These are phyloP conservation scores for Stipa capillata DNA, from an alignment of 176 grass and related monocot species.

Conservation along the genomic window DNA sequence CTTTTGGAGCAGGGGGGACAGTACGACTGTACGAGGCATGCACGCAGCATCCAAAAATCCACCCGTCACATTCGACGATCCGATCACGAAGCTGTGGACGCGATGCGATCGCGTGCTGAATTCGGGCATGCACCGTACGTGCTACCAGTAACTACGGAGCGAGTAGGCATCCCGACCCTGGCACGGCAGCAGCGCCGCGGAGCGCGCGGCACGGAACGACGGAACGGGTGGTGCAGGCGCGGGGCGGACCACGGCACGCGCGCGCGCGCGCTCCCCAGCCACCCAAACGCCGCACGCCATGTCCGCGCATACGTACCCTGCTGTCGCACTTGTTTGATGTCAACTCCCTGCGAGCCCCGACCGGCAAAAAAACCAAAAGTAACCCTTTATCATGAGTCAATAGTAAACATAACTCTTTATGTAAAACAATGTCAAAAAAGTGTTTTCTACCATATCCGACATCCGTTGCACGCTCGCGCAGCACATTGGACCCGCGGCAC, in stretches of 20 bases:
- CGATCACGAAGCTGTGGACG: slow-evolving; percentile 6
- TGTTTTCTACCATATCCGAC: too few species aligned
- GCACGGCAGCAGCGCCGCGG: not conserved
- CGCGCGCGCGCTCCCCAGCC: too few species aligned
- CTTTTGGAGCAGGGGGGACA: not conserved
- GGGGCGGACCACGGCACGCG: too few species aligned
- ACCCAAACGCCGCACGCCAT: slow-evolving; percentile 29
- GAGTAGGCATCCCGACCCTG: too few species aligned
- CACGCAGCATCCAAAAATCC: not conserved
- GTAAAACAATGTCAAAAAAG: too few species aligned
- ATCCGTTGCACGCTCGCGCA: too few species aligned
- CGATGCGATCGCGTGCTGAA: not conserved
- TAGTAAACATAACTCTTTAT: too few species aligned
- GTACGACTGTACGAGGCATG: not conserved
- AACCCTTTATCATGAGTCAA: too few species aligned
- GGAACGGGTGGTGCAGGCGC: not conserved
- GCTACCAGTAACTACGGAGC: too few species aligned
- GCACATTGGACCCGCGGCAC: too few species aligned
- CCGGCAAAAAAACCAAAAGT: too few species aligned
- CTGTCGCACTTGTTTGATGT: slow-evolving; percentile 12
- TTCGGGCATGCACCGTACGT: not conserved
- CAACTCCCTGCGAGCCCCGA: slow-evolving; percentile 2
- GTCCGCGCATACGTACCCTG: not conserved
- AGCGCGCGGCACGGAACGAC: not conserved
- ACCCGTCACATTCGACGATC: not conserved